Base-by-base conservation (phyloP, 1,284 basidiomycete genomes). In the Trichosporon coremiiforme region DNA sequence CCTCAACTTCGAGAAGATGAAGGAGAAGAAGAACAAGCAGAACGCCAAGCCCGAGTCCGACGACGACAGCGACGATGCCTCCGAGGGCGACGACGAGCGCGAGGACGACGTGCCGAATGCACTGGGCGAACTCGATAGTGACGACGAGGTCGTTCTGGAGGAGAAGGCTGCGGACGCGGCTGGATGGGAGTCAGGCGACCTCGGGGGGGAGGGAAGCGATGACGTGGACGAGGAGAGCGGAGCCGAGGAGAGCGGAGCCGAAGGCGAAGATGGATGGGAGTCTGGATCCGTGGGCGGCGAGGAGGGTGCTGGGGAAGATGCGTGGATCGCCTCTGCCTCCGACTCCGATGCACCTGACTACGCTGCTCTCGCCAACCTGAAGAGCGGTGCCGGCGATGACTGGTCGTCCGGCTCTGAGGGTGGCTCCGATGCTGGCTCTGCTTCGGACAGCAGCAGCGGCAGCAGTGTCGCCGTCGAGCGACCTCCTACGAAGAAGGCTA, bases 131-230 rank as follows among this genome's bases (percentile, higher is more conserved):
- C 70, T 73, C 4, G 68, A 71, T 60, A 71, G 70, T 41, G 72
- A 73, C 65, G 72, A 73, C 65, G 72, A 73, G 70, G 72, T 35
- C 2, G 68, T 73, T 15, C 13, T 71, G 6, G 64, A 80, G 47
- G 85, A 86, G 55, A 82, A 83, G 47, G 77, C 79, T n/a, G 82
- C 82, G 8, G 79, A 82, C 41, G 82, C 82, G 10, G 85, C 83
- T 4, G 88, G 87, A 9, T 91, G 89, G 89, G 89, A 91, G 78
- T 90, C 70, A n/a, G 72, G 69, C 1, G 71, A 68, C 5, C 77
- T 75, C 13, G 75, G 74, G 12, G 79, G 78, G 5, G 79, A 75
- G 1, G 73, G 75, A 33, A 74, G 69, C 33, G 73, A 76, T 33
- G 75, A 70, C 31, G 78, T 70, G n/a, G 76, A 76, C 47, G 79